These are phyloP conservation scores for Sphaerosporella brunnea DNA, from an alignment of 495 filamentous ascomycete species.

Conservation along the genomic window DNA sequence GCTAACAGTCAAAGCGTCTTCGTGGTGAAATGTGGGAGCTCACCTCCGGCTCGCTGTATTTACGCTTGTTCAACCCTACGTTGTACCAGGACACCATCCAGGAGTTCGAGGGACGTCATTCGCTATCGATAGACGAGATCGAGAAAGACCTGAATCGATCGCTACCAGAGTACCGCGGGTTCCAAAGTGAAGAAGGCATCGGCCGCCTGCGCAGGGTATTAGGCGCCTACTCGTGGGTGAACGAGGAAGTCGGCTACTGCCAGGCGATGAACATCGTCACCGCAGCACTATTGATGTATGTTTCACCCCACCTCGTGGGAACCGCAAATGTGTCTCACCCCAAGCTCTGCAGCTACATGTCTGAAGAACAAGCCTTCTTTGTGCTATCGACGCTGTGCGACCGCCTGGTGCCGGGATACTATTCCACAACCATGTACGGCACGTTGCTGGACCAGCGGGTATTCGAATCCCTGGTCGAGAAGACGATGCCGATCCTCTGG, in stretches of 20 bases:
- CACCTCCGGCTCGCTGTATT: conserved; percentile 72
- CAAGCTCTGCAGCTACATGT: conserved; percentile 68
- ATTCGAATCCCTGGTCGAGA: conserved; percentile 91
- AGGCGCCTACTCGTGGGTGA: conserved; percentile 91
- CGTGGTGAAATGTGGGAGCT: conserved; percentile 94
- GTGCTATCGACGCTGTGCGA: conserved; percentile 83
- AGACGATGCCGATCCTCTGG: conserved; percentile 97
- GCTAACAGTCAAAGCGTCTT: conserved; percentile 34
- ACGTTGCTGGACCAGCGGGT: conserved; percentile 91
- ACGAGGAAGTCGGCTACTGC: conserved; percentile 89
- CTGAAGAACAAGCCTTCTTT: conserved; percentile 89
- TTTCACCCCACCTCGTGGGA: too few species aligned
- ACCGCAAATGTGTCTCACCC: too few species aligned
- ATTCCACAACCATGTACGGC: conserved; percentile 96
- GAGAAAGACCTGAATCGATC: conserved; percentile 95
- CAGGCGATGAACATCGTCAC: conserved; percentile 99
- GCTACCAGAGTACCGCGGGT: conserved; percentile 90
- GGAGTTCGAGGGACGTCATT: conserved; percentile 65
- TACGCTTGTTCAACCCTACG: conserved; percentile 68
- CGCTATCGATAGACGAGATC: conserved; percentile 92
- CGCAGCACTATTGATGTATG: conserved; percentile 73
- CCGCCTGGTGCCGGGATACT: conserved; percentile 84
- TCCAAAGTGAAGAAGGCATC: conserved; percentile 92
- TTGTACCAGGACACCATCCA: conserved; percentile 66
- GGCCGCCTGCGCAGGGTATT: conserved; percentile 73